phyloP scores from a whole-genome alignment of 164 flowering plant genomes.

The Malania oleifera region DNA sequence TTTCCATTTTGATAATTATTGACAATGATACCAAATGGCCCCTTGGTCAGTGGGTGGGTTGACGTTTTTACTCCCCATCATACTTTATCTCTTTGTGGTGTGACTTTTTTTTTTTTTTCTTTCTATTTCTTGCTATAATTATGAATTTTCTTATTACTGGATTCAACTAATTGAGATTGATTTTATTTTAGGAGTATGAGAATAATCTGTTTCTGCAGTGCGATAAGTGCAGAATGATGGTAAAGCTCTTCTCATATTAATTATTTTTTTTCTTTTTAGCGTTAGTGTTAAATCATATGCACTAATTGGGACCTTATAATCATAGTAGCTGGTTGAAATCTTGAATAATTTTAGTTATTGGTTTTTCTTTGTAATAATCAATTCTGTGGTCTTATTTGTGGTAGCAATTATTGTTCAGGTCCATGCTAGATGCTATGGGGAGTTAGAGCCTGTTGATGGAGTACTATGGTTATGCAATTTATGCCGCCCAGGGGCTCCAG shows the following conservation, averaged over 20 bases:
- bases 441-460: constrained; percentile 74
- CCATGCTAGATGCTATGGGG: constrained; percentile 98
- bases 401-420: constrained; percentile 46
- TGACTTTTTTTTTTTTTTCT: not conserved
- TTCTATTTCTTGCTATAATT: not conserved
- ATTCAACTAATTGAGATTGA: constrained; percentile 16
- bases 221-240: constrained; percentile 98
- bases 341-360: not conserved
- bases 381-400: not conserved
- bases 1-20: too few relatives aligned
- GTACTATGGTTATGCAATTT: constrained; percentile 89
- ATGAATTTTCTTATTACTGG: not conserved
- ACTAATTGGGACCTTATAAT: not conserved
- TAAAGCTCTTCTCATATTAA: constrained; percentile 29
- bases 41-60: too few relatives aligned
- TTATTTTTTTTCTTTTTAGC: constrained; percentile 5
- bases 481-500: constrained; percentile 81
- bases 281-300: not conserved
- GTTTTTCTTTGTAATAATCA: not conserved
- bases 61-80: not conserved
- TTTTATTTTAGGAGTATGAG: constrained; percentile 66
- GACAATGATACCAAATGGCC: too few relatives aligned
- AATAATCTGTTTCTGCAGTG: constrained; percentile 94
- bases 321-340: not conserved
- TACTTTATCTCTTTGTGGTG: not conserved